Conservation (phyloP, 169 alveolate genomes). For the Theileria sp. region DNA sequence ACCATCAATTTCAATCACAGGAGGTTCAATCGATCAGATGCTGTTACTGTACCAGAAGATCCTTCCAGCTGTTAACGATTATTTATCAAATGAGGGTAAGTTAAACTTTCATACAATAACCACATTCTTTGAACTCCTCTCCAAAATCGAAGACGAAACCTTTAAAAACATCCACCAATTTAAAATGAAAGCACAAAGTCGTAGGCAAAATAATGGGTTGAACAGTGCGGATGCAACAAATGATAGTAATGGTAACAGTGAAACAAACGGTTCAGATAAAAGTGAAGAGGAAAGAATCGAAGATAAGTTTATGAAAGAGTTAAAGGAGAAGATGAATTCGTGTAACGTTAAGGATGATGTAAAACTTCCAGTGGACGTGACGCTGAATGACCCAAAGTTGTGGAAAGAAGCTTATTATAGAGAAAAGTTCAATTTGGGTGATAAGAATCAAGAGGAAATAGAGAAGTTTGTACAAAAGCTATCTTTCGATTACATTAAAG, state of each 20-base stretch:
- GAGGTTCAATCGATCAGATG: constrained; percentile 96
- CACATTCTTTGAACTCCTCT: constrained; percentile 74
- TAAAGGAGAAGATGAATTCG: constrained; percentile 34
- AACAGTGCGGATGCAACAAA: constrained; percentile 5
- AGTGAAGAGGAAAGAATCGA: constrained; percentile 4
- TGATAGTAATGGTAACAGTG: constrained; percentile 27
- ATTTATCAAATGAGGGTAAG: constrained; percentile 85
- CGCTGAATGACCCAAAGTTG: constrained; percentile 54
- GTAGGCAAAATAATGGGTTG: constrained; percentile 38
- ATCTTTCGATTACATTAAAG: constrained; percentile 88
- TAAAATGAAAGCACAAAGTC: constrained; percentile 79
- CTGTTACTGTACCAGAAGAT: constrained; percentile 88
- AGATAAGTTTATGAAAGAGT: constrained; percentile 29
- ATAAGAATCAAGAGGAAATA: constrained; percentile 22
- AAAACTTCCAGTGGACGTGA: constrained; percentile 58
- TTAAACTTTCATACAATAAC: constrained; percentile 78
- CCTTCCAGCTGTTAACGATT: constrained; percentile 86
- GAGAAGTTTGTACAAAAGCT: constrained; percentile 48
- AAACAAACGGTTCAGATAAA: not conserved
- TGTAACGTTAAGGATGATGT: constrained; percentile 41
- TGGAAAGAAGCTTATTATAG: constrained; percentile 63
- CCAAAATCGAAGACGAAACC: constrained; percentile 84
- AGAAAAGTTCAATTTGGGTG: constrained; percentile 38
- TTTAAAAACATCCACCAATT: constrained; percentile 78
- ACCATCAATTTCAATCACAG: constrained; percentile 90